phyloP scores from a whole-genome alignment of 2,329 filamentous ascomycete species.

The Ophiocordyceps camponoti-leonardi region DNA sequence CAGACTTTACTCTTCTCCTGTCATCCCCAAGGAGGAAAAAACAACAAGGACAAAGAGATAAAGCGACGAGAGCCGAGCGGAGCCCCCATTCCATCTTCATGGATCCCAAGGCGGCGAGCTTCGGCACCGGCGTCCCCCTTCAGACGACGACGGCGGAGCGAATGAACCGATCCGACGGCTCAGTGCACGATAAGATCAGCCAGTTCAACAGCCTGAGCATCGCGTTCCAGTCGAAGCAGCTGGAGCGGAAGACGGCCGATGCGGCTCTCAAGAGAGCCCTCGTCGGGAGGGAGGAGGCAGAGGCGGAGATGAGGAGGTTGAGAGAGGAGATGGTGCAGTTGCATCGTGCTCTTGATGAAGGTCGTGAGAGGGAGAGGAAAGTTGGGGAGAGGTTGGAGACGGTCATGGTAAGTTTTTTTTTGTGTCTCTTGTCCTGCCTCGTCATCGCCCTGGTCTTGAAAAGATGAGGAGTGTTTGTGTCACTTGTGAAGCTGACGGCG shows the following conservation, averaged over 20 bases:
- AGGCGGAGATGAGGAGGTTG: conserved; percentile 46
- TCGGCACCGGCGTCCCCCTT: conserved; percentile 30
- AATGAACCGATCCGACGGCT: conserved; percentile 42
- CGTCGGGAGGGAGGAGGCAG: conserved; percentile 53
- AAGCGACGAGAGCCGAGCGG: no score
- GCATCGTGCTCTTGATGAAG: conserved; percentile 44
- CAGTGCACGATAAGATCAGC: conserved; percentile 50
- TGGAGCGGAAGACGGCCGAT: conserved; percentile 48
- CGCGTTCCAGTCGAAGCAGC: conserved; percentile 39
- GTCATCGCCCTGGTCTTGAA: no score
- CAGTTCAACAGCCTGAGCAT: conserved; percentile 56
- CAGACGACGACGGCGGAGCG: conserved; percentile 47
- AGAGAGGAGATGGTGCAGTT: conserved; percentile 42
- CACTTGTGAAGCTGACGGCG: neutral
- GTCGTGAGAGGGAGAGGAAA: conserved; percentile 45
- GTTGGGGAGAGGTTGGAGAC: conserved; percentile 50
- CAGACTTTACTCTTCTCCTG: no score
- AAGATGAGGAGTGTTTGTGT: no score
- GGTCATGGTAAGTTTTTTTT: conserved; percentile 40
- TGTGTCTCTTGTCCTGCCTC: no score
- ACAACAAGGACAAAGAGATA: no score
- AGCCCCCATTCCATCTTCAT: no score
- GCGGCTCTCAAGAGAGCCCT: conserved; percentile 49
- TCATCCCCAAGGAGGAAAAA: no score
- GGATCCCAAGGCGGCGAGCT: neutral